Evolutionary conservation across 1,139 yeast genomes (phyloP).

Genomic region (Candida anutae): DNA sequence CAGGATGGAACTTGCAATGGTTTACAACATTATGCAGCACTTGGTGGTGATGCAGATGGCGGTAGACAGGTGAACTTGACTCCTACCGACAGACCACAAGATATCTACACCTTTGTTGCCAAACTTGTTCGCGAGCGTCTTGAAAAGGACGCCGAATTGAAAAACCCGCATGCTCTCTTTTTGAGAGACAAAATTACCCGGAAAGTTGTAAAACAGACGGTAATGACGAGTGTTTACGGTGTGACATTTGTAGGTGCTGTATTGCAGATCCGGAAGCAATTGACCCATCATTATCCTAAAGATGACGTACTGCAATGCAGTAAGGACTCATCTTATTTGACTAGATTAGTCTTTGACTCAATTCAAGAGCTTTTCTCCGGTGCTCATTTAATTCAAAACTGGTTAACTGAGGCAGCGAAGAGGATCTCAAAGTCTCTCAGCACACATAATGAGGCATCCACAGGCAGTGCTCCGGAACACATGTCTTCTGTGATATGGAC

Average conservation of each 20-base stretch:
- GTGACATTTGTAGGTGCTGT: constrained; percentile 94
- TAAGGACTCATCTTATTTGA: constrained; percentile 57
- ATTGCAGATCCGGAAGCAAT: constrained; percentile 71
- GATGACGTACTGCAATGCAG: constrained; percentile 34
- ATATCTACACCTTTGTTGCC: constrained; percentile 83
- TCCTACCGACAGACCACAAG: constrained; percentile 82
- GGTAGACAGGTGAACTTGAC: constrained; percentile 85
- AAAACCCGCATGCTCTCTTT: constrained; percentile 43
- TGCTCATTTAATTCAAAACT: constrained; percentile 93
- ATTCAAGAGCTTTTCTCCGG: constrained; percentile 82
- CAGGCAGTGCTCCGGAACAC: constrained; percentile 44
- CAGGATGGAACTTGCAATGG: constrained; percentile 99
- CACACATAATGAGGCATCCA: constrained; percentile 33
- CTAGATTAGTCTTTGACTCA: constrained; percentile 73
- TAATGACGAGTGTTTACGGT: constrained; percentile 98
- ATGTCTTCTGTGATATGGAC: constrained; percentile 96
- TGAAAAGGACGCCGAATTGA: constrained; percentile 51
- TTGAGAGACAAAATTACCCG: constrained; percentile 64
- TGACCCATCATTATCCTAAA: constrained; percentile 36
- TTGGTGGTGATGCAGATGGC: constrained; percentile 94
- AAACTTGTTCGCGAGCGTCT: constrained; percentile 58
- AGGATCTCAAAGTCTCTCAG: constrained; percentile 74
- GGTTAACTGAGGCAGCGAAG: constrained; percentile 86
- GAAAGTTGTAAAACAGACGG: constrained; percentile 92
- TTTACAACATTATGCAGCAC: constrained; percentile 93